Evolutionary conservation across 176 grass and related monocot genomes (phyloP).

Genomic region (Pontederia paniculata): DNA sequence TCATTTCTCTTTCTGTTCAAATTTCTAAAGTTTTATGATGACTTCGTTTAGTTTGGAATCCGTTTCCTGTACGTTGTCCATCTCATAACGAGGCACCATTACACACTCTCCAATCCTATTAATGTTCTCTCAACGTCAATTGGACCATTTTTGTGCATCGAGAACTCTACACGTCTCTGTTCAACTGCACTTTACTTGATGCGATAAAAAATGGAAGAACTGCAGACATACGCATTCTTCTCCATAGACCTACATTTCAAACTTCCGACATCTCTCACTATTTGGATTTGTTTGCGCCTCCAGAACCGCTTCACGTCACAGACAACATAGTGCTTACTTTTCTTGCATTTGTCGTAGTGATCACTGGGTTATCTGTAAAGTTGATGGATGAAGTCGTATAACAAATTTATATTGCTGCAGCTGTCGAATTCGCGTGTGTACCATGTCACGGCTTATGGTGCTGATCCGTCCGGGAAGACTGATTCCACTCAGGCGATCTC

Average conservation of each 20-base stretch:
- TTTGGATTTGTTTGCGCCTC: no score
- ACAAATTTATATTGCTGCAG: not conserved
- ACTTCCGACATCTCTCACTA: not conserved
- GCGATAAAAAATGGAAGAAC: no score
- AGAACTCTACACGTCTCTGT: no score
- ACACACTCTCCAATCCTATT: no score
- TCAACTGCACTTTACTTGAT: no score
- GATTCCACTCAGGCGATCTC: constrained; percentile 65
- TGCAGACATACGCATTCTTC: no score
- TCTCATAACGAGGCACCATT: not conserved
- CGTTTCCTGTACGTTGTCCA: not conserved
- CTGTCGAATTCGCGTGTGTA: constrained; percentile 31
- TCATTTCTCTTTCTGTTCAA: not conserved
- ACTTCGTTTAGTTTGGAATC: not conserved
- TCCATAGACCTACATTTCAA: no score
- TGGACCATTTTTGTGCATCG: no score
- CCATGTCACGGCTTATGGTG: constrained; percentile 81
- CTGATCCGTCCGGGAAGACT: constrained; percentile 40
- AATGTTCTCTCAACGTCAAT: no score
- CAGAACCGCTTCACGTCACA: no score
- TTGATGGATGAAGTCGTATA: not conserved
- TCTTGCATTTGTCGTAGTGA: not conserved
- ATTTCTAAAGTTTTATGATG: not conserved
- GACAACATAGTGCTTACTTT: not conserved
- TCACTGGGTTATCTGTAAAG: not conserved